These are phyloP conservation scores for Lasiodiplodia theobromae DNA, from an alignment of 2,329 filamentous ascomycete species.

Conservation along the genomic window DNA sequence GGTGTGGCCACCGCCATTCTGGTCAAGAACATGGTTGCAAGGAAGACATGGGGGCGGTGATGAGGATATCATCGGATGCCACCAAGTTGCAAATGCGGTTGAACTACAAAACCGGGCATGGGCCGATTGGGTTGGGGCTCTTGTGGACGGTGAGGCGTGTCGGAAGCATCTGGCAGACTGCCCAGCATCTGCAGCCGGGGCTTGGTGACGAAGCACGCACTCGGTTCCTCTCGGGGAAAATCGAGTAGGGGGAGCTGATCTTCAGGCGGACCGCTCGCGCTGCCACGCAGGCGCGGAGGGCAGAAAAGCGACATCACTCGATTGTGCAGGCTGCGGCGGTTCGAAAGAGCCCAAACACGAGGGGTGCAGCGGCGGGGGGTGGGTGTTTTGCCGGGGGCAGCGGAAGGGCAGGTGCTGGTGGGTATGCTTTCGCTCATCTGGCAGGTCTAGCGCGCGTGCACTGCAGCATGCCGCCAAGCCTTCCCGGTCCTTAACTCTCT, in stretches of 20 bases:
- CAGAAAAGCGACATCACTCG: neutral
- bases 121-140: neutral
- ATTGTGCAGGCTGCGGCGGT: neutral
- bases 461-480: slow-evolving; percentile 26
- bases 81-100: neutral
- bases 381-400: neutral
- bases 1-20: neutral
- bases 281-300: neutral
- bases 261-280: slow-evolving; percentile 4
- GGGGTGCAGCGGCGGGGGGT: slow-evolving; percentile 5
- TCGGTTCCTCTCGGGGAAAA: slow-evolving; percentile 29
- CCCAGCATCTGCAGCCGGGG: slow-evolving; percentile 18
- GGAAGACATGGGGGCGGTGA: neutral
- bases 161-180: slow-evolving; percentile 8
- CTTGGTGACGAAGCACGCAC: slow-evolving; percentile 24
- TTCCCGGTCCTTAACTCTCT: slow-evolving; percentile 19
- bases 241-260: slow-evolving; percentile 23
- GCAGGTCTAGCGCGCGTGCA: slow-evolving; percentile 25
- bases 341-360: slow-evolving; percentile 30
- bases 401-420: slow-evolving; percentile 15
- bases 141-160: slow-evolving; percentile 9
- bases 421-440: slow-evolving; percentile 24
- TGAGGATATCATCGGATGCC: neutral
- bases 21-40: neutral
- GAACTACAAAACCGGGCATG: neutral